Evolutionary conservation across 2,329 filamentous ascomycete genomes (phyloP).

Genomic region (Grosmannia huntii): DNA sequence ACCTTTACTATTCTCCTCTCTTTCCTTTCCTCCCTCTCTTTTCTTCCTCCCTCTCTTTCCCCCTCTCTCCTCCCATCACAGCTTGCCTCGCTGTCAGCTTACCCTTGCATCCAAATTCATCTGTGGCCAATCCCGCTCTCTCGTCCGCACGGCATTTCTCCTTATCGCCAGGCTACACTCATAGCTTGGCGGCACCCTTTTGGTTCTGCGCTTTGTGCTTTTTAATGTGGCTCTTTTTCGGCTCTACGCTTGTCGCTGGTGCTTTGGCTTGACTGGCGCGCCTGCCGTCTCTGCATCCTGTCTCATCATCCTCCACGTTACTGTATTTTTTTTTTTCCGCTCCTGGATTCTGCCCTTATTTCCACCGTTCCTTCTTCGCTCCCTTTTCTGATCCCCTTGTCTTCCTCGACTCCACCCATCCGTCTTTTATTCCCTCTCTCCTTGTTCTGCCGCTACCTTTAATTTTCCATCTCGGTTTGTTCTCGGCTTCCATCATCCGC

Average conservation of each 20-base stretch:
- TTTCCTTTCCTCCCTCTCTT: background rate
- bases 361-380: background rate
- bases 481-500: background rate
- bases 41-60: background rate
- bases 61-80: background rate
- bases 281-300: conserved; percentile 2
- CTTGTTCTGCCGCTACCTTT: background rate
- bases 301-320: conserved; percentile 6
- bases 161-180: background rate
- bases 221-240: conserved; percentile 2
- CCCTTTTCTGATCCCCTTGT: conserved; percentile 10
- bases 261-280: conserved; percentile 4
- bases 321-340: conserved; percentile 6
- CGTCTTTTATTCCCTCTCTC: conserved; percentile 6
- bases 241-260: background rate
- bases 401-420: conserved; percentile 10
- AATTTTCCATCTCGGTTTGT: conserved; percentile 4
- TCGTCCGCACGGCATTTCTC: background rate
- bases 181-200: background rate
- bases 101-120: background rate
- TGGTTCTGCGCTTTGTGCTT: background rate
- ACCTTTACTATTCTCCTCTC: background rate
- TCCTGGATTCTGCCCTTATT: background rate
- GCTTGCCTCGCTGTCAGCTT: background rate
- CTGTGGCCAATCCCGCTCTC: background rate